A percentile compares a stretch with the other conserved stretches of the same genome.
Conservation (phyloP, 2,329 filamentous ascomycete genomes). For the Aureobasidium leucospermi region DNA sequence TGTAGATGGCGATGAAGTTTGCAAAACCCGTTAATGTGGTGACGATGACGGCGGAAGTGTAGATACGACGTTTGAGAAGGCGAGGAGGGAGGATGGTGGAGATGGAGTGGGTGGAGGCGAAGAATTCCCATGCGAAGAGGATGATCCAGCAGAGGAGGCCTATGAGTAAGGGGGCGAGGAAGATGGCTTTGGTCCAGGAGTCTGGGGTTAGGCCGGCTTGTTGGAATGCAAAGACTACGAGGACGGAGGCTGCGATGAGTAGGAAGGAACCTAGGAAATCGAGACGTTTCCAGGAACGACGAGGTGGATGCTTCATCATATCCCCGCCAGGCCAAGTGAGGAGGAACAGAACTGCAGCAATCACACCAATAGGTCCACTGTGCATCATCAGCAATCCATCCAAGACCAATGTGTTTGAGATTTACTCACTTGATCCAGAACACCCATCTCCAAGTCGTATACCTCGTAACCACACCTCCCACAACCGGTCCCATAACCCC, state of each 20-base stretch:
- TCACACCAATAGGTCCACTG: background rate
- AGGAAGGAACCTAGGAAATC: background rate
- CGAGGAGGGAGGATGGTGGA: background rate
- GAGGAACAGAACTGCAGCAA: background rate
- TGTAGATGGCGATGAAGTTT: background rate
- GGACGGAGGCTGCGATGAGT: background rate
- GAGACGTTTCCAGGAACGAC: background rate
- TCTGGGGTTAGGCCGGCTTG: background rate
- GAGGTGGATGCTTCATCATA: background rate
- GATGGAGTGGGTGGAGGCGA: background rate
- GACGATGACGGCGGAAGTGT: background rate
- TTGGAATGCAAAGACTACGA: background rate
- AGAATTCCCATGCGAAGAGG: background rate
- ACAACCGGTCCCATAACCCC: background rate
- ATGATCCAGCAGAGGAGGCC: background rate
- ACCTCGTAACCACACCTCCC: background rate
- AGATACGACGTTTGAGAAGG: background rate
- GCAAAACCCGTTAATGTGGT: background rate
- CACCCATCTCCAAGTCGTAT: background rate
- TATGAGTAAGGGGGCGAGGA: background rate
- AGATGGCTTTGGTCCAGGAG: background rate
- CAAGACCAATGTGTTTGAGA: too few relatives aligned
- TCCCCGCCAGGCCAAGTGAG: background rate
- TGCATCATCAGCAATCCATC: background rate
- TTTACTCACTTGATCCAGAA: background rate